These are phyloP conservation scores for Inosperma sp. DNA, from an alignment of 768 basidiomycete genomes.

Conservation along the genomic window DNA sequence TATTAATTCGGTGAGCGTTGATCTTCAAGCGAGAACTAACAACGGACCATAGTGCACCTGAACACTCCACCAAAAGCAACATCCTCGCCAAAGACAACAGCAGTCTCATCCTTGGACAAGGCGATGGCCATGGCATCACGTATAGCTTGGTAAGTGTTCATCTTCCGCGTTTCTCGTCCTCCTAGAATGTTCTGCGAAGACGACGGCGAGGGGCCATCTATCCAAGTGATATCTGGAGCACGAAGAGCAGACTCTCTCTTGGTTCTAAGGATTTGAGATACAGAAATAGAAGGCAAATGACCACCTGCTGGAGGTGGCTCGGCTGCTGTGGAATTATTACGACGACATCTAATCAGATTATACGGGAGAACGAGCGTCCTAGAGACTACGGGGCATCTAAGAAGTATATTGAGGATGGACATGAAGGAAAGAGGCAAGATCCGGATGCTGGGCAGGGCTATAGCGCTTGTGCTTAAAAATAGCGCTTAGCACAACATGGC, in stretches of 20 bases:
- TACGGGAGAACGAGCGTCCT: slow-evolving; percentile 15
- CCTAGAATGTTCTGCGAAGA: slow-evolving; percentile 48
- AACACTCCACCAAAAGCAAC: slow-evolving; percentile 95
- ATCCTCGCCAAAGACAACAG: slow-evolving; percentile 88
- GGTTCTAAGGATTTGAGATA: slow-evolving; percentile 56
- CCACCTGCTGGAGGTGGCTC: slow-evolving; percentile 79
- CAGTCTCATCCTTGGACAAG: slow-evolving; percentile 76
- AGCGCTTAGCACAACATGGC: slow-evolving; percentile 10
- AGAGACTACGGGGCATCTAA: slow-evolving; percentile 18
- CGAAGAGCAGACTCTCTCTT: slow-evolving; percentile 69
- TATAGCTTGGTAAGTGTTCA: slow-evolving; percentile 93
- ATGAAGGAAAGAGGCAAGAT: slow-evolving; percentile 43
- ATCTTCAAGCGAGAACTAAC: slow-evolving; percentile 1
- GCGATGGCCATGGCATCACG: slow-evolving; percentile 89
- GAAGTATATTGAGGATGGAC: slow-evolving; percentile 25
- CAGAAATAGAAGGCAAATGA: slow-evolving; percentile 66
- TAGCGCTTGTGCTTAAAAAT: no score
- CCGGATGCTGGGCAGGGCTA: no score
- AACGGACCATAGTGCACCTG: slow-evolving; percentile 80
- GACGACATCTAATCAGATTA: slow-evolving; percentile 21
- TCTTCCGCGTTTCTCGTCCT: slow-evolving; percentile 85
- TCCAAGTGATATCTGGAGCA: slow-evolving; percentile 70
- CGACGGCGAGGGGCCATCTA: slow-evolving; percentile 50
- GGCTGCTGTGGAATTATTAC: slow-evolving; percentile 49
- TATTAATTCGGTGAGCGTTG: slow-evolving; percentile 24